Evolutionary conservation across 1,284 basidiomycete genomes (phyloP).

Genomic region (Heliocybe sulcata): DNA sequence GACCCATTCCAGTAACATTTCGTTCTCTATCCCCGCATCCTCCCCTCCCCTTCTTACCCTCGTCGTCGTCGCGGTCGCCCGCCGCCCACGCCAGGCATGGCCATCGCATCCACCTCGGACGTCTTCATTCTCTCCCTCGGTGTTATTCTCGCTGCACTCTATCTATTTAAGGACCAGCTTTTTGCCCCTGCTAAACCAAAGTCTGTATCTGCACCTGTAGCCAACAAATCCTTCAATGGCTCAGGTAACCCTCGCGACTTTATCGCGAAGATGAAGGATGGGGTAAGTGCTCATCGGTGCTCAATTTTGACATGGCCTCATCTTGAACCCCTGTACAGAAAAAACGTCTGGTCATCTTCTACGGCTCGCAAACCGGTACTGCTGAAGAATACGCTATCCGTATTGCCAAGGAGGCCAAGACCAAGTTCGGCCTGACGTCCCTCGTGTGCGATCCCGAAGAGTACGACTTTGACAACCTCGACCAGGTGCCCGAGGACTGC

Average conservation of each 20-base stretch:
- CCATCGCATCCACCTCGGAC: slow-evolving; percentile 48
- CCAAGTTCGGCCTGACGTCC: slow-evolving; percentile 87
- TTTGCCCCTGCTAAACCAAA: slow-evolving; percentile 59
- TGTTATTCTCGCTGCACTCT: slow-evolving; percentile 63
- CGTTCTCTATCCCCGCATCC: slow-evolving; percentile 2
- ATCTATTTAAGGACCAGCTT: slow-evolving; percentile 74
- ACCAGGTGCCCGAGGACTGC: slow-evolving; percentile 81
- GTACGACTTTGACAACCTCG: slow-evolving; percentile 96
- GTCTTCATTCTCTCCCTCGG: slow-evolving; percentile 62
- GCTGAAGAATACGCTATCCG: slow-evolving; percentile 95
- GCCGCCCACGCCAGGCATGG: slow-evolving; percentile 27
- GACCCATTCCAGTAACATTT: slow-evolving; percentile 7
- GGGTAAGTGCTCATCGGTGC: slow-evolving; percentile 46
- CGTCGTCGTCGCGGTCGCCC: slow-evolving; percentile 17
- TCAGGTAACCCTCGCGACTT: slow-evolving; percentile 84
- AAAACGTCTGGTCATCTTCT: slow-evolving; percentile 93
- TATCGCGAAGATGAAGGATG: slow-evolving; percentile 83
- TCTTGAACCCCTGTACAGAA: slow-evolving; percentile 44
- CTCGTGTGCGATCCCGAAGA: slow-evolving; percentile 95
- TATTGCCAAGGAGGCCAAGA: slow-evolving; percentile 90
- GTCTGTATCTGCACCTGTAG: slow-evolving; percentile 33
- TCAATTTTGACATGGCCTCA: slow-evolving; percentile 7
- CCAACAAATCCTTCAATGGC: slow-evolving; percentile 45
- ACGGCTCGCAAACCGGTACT: slow-evolving; percentile 94
- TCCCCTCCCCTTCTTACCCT: slow-evolving; percentile 22